phyloP scores from a whole-genome alignment of 1,284 basidiomycete genomes.

The Neonothopanus nambi region DNA sequence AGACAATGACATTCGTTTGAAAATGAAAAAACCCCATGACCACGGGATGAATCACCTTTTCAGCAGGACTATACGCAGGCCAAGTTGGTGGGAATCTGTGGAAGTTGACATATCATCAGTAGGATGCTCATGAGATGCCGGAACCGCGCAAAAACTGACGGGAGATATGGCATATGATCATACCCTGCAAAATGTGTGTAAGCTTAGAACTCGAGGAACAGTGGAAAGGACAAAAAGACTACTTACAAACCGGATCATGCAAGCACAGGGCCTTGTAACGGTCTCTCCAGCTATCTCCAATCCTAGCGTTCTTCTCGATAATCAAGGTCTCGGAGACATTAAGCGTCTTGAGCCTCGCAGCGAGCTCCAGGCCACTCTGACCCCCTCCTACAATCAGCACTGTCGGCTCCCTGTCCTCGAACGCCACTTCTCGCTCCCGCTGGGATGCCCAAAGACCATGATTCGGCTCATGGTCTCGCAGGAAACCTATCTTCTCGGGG shows the following conservation, averaged over 20 bases:
- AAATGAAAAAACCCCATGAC: no score
- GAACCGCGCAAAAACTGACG: constrained; percentile 32
- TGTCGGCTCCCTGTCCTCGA: constrained; percentile 38
- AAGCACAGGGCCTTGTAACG: constrained; percentile 56
- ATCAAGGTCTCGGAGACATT: constrained; percentile 52
- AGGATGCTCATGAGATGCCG: background rate
- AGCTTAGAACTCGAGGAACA: constrained; percentile 2
- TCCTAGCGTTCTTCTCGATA: constrained; percentile 47
- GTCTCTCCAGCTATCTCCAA: constrained; percentile 56
- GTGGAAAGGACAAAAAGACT: background rate
- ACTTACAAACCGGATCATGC: constrained; percentile 57
- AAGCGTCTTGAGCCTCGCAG: constrained; percentile 53
- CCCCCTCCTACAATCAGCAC: constrained; percentile 66
- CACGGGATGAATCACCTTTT: constrained; percentile 10
- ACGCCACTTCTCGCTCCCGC: constrained; percentile 36
- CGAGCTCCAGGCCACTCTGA: constrained; percentile 62
- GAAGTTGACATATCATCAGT: background rate
- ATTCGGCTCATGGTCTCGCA: constrained; percentile 34
- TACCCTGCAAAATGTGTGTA: constrained; percentile 38
- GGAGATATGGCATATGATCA: constrained; percentile 58
- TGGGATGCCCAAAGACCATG: constrained; percentile 37
- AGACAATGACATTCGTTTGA: background rate
- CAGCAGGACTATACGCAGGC: constrained; percentile 15
- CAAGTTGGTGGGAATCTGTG: constrained; percentile 17
- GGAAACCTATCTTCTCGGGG: constrained; percentile 44